Base-by-base conservation (phyloP, 2,329 filamentous ascomycete genomes). In the Ilyonectria mors-panacis region DNA sequence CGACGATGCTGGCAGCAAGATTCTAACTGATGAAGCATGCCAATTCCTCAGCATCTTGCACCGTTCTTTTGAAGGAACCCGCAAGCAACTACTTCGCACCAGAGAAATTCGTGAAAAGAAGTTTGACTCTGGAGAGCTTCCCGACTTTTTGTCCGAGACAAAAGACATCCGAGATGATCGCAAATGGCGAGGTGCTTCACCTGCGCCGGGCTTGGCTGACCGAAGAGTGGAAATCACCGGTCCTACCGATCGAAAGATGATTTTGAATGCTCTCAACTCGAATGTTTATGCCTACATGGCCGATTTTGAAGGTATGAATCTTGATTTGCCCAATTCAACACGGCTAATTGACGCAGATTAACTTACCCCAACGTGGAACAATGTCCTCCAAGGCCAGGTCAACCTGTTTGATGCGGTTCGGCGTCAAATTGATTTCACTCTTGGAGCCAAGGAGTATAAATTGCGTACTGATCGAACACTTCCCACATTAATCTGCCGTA, bases 281-380 rank as follows among this genome's bases (percentile, higher is more conserved):
- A 89, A 98, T 78, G 96, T 98, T 23, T 98, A 93, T 92, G 98
- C 95, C 64, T 99, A 98, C 79, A 99, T 99, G 96, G 96, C 96
- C 54, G 96, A 99, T 83, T 97, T 99, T 74, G 96, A 99, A 85
- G 95, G 95, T 96, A 81, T 76, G 88, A 80, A 28, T 17, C 6
- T 48, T 7, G 23, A 26, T 23, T 47, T 13, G 30, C 30, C 13
- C 6, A 13, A 9, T 26, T 26, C 26, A 15, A 9, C 47, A 28
- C 28, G 5, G 2, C 45, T 17, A 12, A 48, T n/a, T 17, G 17
- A 13, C 3, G 8, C 19, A 28, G 23, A 28, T 28, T 13, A 8
- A 28, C 45, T 6, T 15, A n/a, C 96, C 26, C 96, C 96, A 23
- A 98, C 96, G 48, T 99, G 96, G 96, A 94, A 97, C 74, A 98